These are phyloP conservation scores for Zygosaccharomyces pseudobailii DNA, from an alignment of 1,139 yeast species.

Conservation along the genomic window DNA sequence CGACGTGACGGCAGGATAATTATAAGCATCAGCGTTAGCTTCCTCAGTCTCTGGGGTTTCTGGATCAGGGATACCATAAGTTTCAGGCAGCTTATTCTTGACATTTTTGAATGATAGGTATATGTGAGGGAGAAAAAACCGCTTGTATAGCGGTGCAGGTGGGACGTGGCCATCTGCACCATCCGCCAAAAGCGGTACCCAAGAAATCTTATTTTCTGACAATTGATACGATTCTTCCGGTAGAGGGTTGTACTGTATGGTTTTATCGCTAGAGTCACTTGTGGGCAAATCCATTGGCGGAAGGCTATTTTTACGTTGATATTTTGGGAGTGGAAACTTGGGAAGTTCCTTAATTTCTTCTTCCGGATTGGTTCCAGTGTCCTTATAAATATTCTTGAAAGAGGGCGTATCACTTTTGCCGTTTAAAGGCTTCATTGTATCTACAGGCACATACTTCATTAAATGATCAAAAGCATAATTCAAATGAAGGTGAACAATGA, in stretches of 20 bases:
- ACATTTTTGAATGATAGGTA: constrained; percentile 54
- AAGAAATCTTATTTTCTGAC: constrained; percentile 20
- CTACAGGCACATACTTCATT: constrained; percentile 54
- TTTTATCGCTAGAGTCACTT: constrained; percentile 24
- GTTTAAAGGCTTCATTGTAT: constrained; percentile 60
- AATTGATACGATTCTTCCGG: constrained; percentile 5
- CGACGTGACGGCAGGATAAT: constrained; percentile 66
- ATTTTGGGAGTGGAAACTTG: constrained; percentile 27
- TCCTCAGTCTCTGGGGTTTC: constrained; percentile 35
- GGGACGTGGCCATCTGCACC: constrained; percentile 35
- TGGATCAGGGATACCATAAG: constrained; percentile 40
- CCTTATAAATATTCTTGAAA: constrained; percentile 27
- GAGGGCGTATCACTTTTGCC: constrained; percentile 65
- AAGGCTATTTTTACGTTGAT: constrained; percentile 17
- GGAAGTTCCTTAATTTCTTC: constrained; percentile 28
- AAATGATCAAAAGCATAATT: constrained; percentile 61
- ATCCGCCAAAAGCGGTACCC: constrained; percentile 49
- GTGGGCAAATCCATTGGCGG: constrained; percentile 1
- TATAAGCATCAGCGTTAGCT: constrained; percentile 53
- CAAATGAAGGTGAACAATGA: constrained; percentile 59
- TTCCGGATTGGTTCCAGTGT: constrained; percentile 2
- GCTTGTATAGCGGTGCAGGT: constrained; percentile 38
- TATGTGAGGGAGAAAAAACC: constrained; percentile 63
- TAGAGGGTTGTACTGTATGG: constrained; percentile 11
- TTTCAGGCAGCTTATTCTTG: constrained; percentile 51